These are phyloP conservation scores for Boletus coccyginus DNA, from an alignment of 768 basidiomycete genomes.

Conservation along the genomic window DNA sequence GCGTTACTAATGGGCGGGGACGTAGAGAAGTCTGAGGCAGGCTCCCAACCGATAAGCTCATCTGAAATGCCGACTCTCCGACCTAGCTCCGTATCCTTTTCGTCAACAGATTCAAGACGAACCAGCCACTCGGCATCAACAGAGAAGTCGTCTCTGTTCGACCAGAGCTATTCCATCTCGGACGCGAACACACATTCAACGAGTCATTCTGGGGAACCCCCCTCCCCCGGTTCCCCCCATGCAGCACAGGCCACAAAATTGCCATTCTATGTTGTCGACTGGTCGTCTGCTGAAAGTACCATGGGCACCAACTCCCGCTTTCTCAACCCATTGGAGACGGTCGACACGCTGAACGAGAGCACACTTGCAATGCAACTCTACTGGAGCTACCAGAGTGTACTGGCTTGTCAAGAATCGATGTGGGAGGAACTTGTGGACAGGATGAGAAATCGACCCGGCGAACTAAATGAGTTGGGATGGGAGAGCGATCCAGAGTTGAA, in stretches of 20 bases:
- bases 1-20: conserved; percentile 23
- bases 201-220: conserved; percentile 16
- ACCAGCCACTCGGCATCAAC: conserved; percentile 35
- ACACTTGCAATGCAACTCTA: conserved; percentile 72
- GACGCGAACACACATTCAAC: conserved; percentile 24
- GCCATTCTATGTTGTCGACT: conserved; percentile 45
- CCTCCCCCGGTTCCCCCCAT: conserved; percentile 18
- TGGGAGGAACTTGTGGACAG: conserved; percentile 71
- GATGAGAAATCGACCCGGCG: conserved; percentile 53
- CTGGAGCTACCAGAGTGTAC: conserved; percentile 55
- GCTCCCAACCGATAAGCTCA: conserved; percentile 11
- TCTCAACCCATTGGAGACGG: conserved; percentile 40
- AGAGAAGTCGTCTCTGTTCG: conserved; percentile 30
- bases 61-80: conserved; percentile 26
- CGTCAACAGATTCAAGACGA: conserved; percentile 41
- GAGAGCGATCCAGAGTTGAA: conserved; percentile 63
- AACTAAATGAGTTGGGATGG: conserved; percentile 63
- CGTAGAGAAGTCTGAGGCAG: conserved; percentile 23
- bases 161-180: conserved; percentile 27
- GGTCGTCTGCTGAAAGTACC: conserved; percentile 44
- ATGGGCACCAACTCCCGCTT: conserved; percentile 33
- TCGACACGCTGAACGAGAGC: conserved; percentile 50
- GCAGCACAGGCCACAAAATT: conserved; percentile 12
- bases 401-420: conserved; percentile 72
- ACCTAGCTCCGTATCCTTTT: conserved; percentile 51